phyloP scores from a whole-genome alignment of 2,329 filamentous ascomycete species.

The Claviceps pazoutovae region DNA sequence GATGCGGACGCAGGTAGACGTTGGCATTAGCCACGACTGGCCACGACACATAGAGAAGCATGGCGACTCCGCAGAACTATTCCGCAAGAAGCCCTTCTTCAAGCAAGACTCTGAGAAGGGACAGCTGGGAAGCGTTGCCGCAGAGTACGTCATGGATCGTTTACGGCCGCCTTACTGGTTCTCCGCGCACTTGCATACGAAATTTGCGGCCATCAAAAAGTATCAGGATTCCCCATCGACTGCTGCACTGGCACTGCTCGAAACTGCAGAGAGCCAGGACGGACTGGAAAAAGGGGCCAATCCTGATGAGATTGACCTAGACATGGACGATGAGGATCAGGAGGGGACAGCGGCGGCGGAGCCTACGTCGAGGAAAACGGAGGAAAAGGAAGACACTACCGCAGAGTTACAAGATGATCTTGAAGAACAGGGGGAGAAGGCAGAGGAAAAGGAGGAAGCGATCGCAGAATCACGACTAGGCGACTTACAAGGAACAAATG shows the following conservation, averaged over 20 bases:
- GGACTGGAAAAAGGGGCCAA: slow-evolving; percentile 27
- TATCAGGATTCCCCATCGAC: slow-evolving; percentile 26
- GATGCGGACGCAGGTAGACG: slow-evolving; percentile 73
- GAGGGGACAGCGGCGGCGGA: slow-evolving; percentile 7
- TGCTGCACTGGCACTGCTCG: background rate
- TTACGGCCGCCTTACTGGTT: slow-evolving; percentile 83
- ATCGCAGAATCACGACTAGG: background rate
- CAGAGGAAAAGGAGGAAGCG: background rate
- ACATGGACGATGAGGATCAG: slow-evolving; percentile 33
- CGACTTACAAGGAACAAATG: background rate
- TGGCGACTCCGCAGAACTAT: slow-evolving; percentile 57
- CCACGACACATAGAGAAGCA: slow-evolving; percentile 68
- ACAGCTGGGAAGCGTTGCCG: slow-evolving; percentile 65
- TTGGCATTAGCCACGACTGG: slow-evolving; percentile 94
- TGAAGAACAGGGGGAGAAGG: slow-evolving; percentile 9
- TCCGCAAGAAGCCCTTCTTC: slow-evolving; percentile 61
- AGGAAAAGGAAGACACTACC: background rate
- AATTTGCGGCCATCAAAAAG: slow-evolving; percentile 58
- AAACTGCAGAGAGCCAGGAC: background rate
- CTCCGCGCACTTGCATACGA: slow-evolving; percentile 82
- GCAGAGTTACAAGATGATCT: background rate
- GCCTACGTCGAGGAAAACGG: background rate
- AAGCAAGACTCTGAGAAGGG: slow-evolving; percentile 61
- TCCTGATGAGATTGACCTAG: slow-evolving; percentile 57
- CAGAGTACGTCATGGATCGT: slow-evolving; percentile 65